Conservation (phyloP, 2,329 filamentous ascomycete genomes). For the Fusarium equiseti region DNA sequence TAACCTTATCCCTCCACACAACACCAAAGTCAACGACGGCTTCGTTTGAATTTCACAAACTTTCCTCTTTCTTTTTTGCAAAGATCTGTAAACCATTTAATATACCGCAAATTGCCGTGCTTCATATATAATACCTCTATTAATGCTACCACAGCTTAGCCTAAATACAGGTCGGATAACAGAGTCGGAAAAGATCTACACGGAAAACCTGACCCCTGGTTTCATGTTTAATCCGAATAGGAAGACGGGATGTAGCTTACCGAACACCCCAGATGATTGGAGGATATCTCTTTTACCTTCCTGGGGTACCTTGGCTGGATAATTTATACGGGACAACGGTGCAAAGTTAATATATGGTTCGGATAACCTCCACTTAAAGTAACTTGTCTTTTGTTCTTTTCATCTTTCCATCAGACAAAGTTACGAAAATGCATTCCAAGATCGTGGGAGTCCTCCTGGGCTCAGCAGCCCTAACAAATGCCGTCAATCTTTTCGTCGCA, state of each 20-base stretch:
- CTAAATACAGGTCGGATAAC: constrained; percentile 10
- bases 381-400: no score
- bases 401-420: neutral
- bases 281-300: constrained; percentile 16
- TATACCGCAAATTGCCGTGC: neutral
- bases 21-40: neutral
- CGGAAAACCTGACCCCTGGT: constrained; percentile 5
- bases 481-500: constrained; percentile 40
- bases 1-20: neutral
- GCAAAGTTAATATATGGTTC: neutral
- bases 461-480: constrained; percentile 24
- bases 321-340: neutral
- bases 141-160: neutral
- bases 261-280: neutral
- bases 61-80: neutral
- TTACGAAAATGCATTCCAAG: constrained; percentile 4
- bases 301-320: neutral
- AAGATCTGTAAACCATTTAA: neutral
- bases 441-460: constrained; percentile 9
- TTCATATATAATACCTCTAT: neutral
- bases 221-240: constrained; percentile 22
- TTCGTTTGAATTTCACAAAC: neutral
- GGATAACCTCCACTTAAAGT: neutral
- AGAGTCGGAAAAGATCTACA: constrained; percentile 18
- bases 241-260: constrained; percentile 3